phyloP scores from a whole-genome alignment of 169 alveolate genomes.

The Cryptosporidium ubiquitum region DNA sequence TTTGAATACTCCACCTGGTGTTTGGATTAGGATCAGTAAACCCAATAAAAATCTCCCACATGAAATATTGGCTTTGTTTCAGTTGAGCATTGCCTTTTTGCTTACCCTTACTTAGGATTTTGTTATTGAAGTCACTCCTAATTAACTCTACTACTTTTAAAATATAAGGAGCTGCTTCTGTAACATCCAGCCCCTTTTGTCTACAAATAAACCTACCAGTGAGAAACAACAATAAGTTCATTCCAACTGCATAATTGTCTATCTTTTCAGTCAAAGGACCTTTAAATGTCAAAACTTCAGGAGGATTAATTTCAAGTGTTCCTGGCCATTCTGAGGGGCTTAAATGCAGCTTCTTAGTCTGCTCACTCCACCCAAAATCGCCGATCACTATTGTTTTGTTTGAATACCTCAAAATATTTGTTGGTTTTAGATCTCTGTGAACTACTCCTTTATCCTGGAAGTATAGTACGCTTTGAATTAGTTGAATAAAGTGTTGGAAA shows the following conservation, averaged over 20 bases:
- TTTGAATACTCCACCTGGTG: conserved; percentile 79
- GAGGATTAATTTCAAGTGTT: conserved; percentile 86
- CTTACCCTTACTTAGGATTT: conserved; percentile 76
- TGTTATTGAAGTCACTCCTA: conserved; percentile 80
- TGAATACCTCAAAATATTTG: conserved; percentile 80
- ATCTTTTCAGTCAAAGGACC: conserved; percentile 86
- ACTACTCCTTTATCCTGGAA: conserved; percentile 82
- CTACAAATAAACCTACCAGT: conserved; percentile 86
- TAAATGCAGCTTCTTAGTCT: conserved; percentile 77
- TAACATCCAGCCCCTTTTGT: conserved; percentile 83
- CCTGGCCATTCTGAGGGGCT: conserved; percentile 87
- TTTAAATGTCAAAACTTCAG: conserved; percentile 82
- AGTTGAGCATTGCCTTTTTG: conserved; percentile 22
- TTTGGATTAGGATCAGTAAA: conserved; percentile 83
- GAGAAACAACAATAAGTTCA: conserved; percentile 81
- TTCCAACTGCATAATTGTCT: conserved; percentile 86
- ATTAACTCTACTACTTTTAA: conserved; percentile 80
- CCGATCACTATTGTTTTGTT: conserved; percentile 81
- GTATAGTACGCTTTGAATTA: conserved; percentile 82
- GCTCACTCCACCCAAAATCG: conserved; percentile 87
- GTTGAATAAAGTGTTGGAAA: conserved; percentile 82
- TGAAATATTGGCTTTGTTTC: conserved; percentile 67
- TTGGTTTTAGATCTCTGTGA: conserved; percentile 85
- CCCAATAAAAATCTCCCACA: conserved; percentile 86
- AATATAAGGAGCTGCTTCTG: conserved; percentile 83